phyloP scores from a whole-genome alignment of 1,284 basidiomycete species.

The Pyrrhoderma lamaoense region DNA sequence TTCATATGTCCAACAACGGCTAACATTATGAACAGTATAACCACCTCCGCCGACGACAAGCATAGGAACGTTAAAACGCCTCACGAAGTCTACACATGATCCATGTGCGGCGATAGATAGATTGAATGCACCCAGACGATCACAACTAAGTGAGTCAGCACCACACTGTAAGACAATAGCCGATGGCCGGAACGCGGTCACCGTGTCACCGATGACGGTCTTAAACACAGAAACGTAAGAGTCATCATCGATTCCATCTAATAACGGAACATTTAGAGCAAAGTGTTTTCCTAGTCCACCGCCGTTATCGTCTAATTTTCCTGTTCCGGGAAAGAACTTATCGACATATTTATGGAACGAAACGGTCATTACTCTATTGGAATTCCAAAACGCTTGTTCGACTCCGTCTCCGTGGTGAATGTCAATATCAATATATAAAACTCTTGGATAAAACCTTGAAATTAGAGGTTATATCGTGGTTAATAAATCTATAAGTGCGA shows the following conservation, averaged over 20 bases:
- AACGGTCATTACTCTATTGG: constrained; percentile 96
- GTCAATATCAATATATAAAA: constrained; percentile 95
- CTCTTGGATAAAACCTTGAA: constrained; percentile 79
- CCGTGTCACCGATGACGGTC: constrained; percentile 90
- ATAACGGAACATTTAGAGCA: constrained; percentile 89
- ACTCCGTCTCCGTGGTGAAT: constrained; percentile 97
- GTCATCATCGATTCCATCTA: constrained; percentile 96
- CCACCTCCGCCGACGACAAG: constrained; percentile 93
- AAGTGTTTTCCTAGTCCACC: constrained; percentile 89
- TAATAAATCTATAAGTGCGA: neutral
- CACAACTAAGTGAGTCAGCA: constrained; percentile 92
- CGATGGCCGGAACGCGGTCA: constrained; percentile 83
- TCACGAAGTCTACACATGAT: constrained; percentile 95
- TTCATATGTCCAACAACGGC: constrained; percentile 98
- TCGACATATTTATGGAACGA: constrained; percentile 99
- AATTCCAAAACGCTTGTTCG: constrained; percentile 96
- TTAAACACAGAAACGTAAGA: constrained; percentile 96
- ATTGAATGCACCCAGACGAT: constrained; percentile 95
- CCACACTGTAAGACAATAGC: constrained; percentile 97
- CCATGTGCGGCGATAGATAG: constrained; percentile 98
- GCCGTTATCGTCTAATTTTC: constrained; percentile 89
- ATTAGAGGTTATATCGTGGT: too few species aligned
- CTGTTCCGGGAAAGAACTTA: constrained; percentile 97
- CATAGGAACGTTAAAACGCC: constrained; percentile 85
- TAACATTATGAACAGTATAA: constrained; percentile 93